Conservation (phyloP, 2,329 filamentous ascomycete species). For the Thermomyces lanuginosus region DNA sequence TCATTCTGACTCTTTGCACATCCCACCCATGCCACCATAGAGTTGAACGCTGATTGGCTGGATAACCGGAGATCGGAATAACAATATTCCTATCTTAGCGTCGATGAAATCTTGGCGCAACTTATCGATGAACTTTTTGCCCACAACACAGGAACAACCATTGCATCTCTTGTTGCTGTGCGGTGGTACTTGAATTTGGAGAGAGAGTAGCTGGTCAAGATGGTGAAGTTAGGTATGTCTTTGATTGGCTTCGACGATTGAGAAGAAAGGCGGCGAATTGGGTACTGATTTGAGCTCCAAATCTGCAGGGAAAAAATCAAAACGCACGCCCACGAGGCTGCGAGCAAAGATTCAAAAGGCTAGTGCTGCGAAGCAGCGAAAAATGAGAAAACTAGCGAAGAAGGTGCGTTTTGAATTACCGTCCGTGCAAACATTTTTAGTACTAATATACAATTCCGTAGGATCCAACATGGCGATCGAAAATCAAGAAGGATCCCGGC, state of each 20-base stretch:
- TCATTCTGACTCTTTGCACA: no score
- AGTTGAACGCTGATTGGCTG: no score
- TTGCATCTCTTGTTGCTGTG: conserved; percentile 4
- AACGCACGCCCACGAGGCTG: conserved; percentile 75
- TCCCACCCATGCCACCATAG: no score
- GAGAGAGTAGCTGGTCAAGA: conserved; percentile 13
- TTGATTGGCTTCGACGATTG: no score
- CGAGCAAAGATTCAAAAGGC: conserved; percentile 94
- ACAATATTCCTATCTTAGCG: conserved; percentile 13
- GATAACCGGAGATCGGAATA: conserved; percentile 18
- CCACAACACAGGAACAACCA: no score
- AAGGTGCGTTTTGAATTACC: conserved; percentile 34
- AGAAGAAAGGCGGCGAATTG: not conserved
- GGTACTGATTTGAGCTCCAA: conserved; percentile 4
- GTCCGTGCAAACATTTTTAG: conserved; percentile 6
- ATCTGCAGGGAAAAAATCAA: conserved; percentile 70
- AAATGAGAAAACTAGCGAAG: conserved; percentile 74
- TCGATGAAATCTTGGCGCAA: conserved; percentile 18
- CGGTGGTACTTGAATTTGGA: no score
- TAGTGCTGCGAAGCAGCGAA: conserved; percentile 76
- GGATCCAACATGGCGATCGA: conserved; percentile 92
- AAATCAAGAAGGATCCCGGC: conserved; percentile 92
- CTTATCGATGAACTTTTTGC: not conserved
- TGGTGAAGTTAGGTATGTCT: conserved; percentile 28
- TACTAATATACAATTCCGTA: conserved; percentile 12